Percentiles rank a stretch among this genome's conserved stretches.
Conservation (phyloP, 78 protist species). For the Polysphondylium violaceum region DNA sequence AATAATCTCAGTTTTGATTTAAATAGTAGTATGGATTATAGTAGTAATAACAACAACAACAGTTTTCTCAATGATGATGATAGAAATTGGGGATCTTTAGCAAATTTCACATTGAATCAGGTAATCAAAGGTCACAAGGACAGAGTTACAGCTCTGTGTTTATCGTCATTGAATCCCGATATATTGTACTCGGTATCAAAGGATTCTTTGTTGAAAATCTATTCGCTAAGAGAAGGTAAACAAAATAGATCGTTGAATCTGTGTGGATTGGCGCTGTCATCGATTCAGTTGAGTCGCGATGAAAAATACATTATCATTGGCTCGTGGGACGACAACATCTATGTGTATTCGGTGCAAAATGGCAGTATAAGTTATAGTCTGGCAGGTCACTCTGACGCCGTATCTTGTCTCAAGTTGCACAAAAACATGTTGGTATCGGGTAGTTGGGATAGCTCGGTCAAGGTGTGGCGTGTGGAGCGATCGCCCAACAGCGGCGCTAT, state of each 20-base stretch:
- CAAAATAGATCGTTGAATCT: constrained; percentile 81
- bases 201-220: constrained; percentile 81
- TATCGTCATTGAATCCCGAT: constrained; percentile 74
- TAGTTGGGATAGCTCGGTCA: constrained; percentile 89
- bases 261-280: constrained; percentile 81
- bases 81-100: constrained; percentile 58
- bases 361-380: constrained; percentile 73
- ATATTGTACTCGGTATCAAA: constrained; percentile 84
- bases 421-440: constrained; percentile 73
- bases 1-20: neutral
- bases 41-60: neutral
- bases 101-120: constrained; percentile 4
- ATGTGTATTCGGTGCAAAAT: constrained; percentile 76
- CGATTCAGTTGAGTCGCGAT: constrained; percentile 75
- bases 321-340: constrained; percentile 88
- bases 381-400: constrained; percentile 86
- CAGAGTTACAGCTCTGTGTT: constrained; percentile 51
- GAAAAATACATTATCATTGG: constrained; percentile 83
- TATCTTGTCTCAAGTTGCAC: constrained; percentile 59
- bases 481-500: constrained; percentile 1
- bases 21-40: constrained; percentile 17
- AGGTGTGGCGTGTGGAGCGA: constrained; percentile 65
- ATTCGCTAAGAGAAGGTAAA: constrained; percentile 58
- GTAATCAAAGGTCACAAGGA: constrained; percentile 76
- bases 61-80: neutral